Evolutionary conservation across 345 rosid genomes (phyloP).

Genomic region (Cardamine chenopodiifolia): DNA sequence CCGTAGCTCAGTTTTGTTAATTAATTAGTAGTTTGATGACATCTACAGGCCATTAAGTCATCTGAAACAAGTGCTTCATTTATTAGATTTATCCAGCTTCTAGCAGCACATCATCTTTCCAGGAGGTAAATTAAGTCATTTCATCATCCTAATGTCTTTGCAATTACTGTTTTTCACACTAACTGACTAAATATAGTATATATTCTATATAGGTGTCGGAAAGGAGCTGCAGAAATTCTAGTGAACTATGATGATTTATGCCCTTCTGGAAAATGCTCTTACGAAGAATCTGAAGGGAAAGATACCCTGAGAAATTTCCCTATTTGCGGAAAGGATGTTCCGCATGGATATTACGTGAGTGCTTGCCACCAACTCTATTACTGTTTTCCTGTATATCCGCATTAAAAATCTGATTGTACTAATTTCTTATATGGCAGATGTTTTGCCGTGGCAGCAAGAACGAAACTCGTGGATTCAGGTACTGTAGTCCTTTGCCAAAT

Average conservation of each 20-base stretch:
- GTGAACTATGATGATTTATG: constrained; percentile 81
- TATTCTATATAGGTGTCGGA: constrained; percentile 78
- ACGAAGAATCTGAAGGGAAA: constrained; percentile 49
- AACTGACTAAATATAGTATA: constrained; percentile 21
- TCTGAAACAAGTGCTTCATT: constrained; percentile 77
- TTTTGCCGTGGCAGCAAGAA: constrained; percentile 98
- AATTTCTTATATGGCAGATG: constrained; percentile 62
- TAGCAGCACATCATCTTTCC: constrained; percentile 92
- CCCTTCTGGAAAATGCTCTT: constrained; percentile 57
- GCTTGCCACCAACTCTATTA: constrained; percentile 7
- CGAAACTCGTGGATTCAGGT: constrained; percentile 97
- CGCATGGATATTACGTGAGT: constrained; percentile 94
- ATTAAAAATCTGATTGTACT: constrained; percentile 17
- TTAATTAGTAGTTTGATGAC: constrained; percentile 16
- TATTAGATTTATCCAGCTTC: constrained; percentile 79
- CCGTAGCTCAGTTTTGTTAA: neutral
- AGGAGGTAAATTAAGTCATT: constrained; percentile 56
- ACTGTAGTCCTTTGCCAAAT: constrained; percentile 25
- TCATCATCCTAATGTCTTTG: constrained; percentile 15
- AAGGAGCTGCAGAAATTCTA: constrained; percentile 88
- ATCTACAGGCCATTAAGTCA: constrained; percentile 74
- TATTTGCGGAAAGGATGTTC: constrained; percentile 96
- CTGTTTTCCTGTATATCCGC: constrained; percentile 3
- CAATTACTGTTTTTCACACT: constrained; percentile 19
- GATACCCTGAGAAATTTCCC: constrained; percentile 53